A percentile compares a stretch with the other conserved stretches of the same genome.
These are phyloP conservation scores for Suillus fuscotomentosus DNA, from an alignment of 768 basidiomycete genomes.

Conservation along the genomic window DNA sequence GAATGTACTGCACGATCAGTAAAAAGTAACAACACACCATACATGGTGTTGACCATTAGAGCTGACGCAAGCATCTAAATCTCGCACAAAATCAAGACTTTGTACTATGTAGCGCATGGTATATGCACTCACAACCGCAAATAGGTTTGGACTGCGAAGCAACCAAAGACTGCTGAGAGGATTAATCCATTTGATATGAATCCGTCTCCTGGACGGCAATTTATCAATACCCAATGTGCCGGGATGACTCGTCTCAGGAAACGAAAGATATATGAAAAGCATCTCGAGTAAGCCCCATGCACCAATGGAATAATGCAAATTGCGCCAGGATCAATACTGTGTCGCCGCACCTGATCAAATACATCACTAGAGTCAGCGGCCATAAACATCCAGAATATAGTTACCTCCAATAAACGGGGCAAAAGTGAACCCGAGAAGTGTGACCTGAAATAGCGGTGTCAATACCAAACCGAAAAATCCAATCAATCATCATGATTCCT, in stretches of 20 bases:
- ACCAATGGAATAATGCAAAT: conserved; percentile 50
- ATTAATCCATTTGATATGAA: conserved; percentile 45
- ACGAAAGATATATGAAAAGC: conserved; percentile 38
- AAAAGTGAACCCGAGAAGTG: conserved; percentile 57
- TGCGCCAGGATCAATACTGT: conserved; percentile 65
- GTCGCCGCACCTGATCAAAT: conserved; percentile 41
- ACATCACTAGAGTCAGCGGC: background rate
- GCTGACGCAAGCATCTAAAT: background rate
- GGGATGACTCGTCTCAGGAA: conserved; percentile 71
- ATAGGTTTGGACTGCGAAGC: conserved; percentile 58
- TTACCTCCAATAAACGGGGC: conserved; percentile 59
- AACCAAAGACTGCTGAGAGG: conserved; percentile 52
- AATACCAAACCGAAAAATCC: background rate
- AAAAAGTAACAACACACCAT: background rate
- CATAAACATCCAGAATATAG: background rate
- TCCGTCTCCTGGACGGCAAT: conserved; percentile 25
- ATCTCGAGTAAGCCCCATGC: conserved; percentile 39
- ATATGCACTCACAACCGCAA: conserved; percentile 45
- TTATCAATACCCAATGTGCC: conserved; percentile 55
- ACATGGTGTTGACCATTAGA: background rate
- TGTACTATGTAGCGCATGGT: background rate
- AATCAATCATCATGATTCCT: conserved; percentile 15
- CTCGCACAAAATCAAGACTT: background rate
- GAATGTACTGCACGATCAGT: conserved; percentile 21
- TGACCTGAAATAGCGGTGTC: conserved; percentile 30